Conservation (phyloP, 2,329 filamentous ascomycete genomes). For the Periconia macrospinosa region DNA sequence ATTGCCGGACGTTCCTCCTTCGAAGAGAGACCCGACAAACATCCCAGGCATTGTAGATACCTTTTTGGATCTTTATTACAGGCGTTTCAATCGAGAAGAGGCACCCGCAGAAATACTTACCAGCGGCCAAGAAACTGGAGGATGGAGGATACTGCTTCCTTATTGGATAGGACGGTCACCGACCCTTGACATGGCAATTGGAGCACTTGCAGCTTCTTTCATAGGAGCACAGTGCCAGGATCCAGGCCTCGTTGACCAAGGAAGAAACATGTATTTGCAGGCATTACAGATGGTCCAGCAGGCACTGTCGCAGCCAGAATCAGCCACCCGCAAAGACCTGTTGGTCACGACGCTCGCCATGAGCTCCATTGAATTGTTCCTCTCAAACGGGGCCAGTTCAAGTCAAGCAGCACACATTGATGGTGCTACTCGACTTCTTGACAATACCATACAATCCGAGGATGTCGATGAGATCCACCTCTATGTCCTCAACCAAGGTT, state of each 20-base stretch:
- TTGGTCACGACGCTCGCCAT: constrained; percentile 22
- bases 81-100: constrained; percentile 11
- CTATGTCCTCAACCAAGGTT: constrained; percentile 18
- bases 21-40: constrained; percentile 8
- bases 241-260: constrained; percentile 10
- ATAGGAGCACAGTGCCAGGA: constrained; percentile 20
- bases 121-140: constrained; percentile 15
- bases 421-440: constrained; percentile 18
- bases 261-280: constrained; percentile 14
- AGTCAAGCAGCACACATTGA: constrained; percentile 21
- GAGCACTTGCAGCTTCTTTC: constrained; percentile 17
- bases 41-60: constrained; percentile 13
- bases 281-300: constrained; percentile 20
- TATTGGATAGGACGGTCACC: constrained; percentile 17
- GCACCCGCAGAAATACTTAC: constrained; percentile 8
- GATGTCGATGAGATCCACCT: constrained; percentile 18
- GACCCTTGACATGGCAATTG: constrained; percentile 22
- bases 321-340: constrained; percentile 11
- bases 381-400: constrained; percentile 17
- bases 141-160: constrained; percentile 19
- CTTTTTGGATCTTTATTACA: constrained; percentile 22
- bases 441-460: constrained; percentile 4
- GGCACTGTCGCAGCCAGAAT: constrained; percentile 12
- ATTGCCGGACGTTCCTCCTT: background rate
- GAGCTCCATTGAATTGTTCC: constrained; percentile 21